phyloP scores from a whole-genome alignment of 345 rosid genomes.

The Litchi chinensis region DNA sequence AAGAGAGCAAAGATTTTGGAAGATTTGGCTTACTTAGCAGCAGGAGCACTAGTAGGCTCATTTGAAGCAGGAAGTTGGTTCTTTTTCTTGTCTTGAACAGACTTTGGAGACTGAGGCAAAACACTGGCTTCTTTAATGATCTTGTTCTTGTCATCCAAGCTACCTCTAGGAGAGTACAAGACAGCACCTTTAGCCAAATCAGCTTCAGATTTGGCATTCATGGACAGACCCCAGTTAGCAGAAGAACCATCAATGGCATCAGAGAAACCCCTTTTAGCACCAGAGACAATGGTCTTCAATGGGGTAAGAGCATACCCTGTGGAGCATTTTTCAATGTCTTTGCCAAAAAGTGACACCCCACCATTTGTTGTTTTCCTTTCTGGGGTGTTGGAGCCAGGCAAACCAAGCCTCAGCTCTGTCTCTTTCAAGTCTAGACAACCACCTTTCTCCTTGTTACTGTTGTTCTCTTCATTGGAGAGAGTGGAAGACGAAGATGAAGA shows the following conservation, averaged over 20 bases:
- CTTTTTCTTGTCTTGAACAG: conserved; percentile 42
- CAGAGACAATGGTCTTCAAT: conserved; percentile 49
- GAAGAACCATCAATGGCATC: conserved; percentile 53
- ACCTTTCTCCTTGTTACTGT: conserved; percentile 16
- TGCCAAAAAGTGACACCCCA: conserved; percentile 52
- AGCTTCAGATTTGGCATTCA: conserved; percentile 42
- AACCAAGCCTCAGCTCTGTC: conserved; percentile 72
- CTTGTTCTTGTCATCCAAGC: conserved; percentile 26
- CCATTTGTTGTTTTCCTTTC: conserved; percentile 47
- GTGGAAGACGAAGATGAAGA: conserved; percentile 27
- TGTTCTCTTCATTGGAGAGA: conserved; percentile 26
- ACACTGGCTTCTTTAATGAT: conserved; percentile 39
- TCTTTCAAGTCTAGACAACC: conserved; percentile 50
- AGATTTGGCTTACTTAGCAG: conserved; percentile 54
- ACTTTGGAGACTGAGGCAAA: conserved; percentile 36
- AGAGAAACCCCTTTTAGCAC: conserved; percentile 71
- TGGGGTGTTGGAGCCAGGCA: conserved; percentile 65
- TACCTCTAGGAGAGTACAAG: conserved; percentile 48
- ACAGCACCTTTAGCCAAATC: conserved; percentile 42
- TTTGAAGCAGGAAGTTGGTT: conserved; percentile 32
- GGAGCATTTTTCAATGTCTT: conserved; percentile 43
- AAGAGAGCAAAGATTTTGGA: conserved; percentile 2
- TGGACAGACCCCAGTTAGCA: conserved; percentile 52
- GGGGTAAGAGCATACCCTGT: conserved; percentile 36
- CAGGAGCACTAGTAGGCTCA: conserved; percentile 52